phyloP scores from a whole-genome alignment of 2,329 filamentous ascomycete species.

The Amauroascus verrucosus region DNA sequence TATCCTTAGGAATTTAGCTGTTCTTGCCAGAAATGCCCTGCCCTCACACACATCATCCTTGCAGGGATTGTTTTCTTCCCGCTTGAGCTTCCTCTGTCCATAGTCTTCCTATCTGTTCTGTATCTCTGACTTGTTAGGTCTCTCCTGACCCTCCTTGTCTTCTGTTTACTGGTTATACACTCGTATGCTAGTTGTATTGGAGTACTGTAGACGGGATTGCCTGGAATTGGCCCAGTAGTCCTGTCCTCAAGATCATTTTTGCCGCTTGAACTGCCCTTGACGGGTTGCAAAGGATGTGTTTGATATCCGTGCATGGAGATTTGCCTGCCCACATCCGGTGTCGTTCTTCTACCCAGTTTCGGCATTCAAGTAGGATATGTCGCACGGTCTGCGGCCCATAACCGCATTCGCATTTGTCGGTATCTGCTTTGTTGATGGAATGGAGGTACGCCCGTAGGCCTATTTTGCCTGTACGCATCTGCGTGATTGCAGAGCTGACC shows the following conservation, averaged over 20 bases:
- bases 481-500: background rate
- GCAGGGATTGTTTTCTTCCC: too few species aligned
- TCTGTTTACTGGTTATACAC: constrained; percentile 20
- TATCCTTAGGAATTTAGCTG: too few species aligned
- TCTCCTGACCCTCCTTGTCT: constrained; percentile 21
- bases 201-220: constrained; percentile 22
- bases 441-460: constrained; percentile 21
- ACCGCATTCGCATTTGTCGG: constrained; percentile 22
- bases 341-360: constrained; percentile 22
- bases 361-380: constrained; percentile 25
- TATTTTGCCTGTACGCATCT: constrained; percentile 8
- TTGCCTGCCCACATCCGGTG: constrained; percentile 8
- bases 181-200: constrained; percentile 12
- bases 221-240: constrained; percentile 22
- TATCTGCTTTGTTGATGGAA: constrained; percentile 24
- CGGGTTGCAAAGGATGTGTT: constrained; percentile 25
- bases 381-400: constrained; percentile 22
- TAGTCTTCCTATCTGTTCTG: constrained; percentile 21
- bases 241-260: constrained; percentile 21
- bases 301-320: constrained; percentile 21
- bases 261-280: constrained; percentile 24
- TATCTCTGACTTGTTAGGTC: constrained; percentile 19
- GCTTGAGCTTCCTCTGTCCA: constrained; percentile 9
- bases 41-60: background rate
- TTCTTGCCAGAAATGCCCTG: background rate